Evolutionary conservation across 2,329 filamentous ascomycete species (phyloP).

Genomic region (Hypoxylon sp.): DNA sequence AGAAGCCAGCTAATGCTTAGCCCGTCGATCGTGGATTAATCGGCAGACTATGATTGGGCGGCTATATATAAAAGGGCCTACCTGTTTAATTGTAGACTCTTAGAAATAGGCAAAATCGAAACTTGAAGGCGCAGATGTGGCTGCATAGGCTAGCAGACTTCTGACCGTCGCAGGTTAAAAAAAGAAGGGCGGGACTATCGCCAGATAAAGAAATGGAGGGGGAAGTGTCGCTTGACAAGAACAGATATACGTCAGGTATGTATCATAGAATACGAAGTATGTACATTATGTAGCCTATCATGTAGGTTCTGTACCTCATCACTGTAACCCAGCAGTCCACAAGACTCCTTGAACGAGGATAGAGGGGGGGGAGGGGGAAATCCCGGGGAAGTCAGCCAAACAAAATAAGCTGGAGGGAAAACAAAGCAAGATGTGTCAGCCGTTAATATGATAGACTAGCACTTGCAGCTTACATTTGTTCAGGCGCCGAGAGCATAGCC

Average conservation of each 20-base stretch:
- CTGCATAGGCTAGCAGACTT: conserved; percentile 12
- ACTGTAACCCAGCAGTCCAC: conserved; percentile 18
- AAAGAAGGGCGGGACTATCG: conserved; percentile 7
- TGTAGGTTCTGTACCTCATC: conserved; percentile 21
- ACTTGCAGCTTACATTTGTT: conserved; percentile 23
- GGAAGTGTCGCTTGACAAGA: conserved; percentile 27
- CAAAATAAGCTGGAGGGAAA: conserved; percentile 31
- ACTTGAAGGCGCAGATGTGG: conserved; percentile 8
- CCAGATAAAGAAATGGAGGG: conserved; percentile 20
- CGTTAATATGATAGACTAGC: conserved; percentile 13
- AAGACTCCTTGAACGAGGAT: conserved; percentile 16
- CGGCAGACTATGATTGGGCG: conserved; percentile 39
- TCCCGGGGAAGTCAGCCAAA: conserved; percentile 6
- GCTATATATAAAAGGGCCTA: conserved; percentile 34
- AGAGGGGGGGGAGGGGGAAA: not conserved
- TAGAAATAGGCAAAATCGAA: conserved; percentile 42
- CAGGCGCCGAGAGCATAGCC: conserved; percentile 38
- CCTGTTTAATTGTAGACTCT: conserved; percentile 25
- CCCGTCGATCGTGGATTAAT: conserved; percentile 37
- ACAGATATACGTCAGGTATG: conserved; percentile 8
- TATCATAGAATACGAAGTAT: conserved; percentile 35
- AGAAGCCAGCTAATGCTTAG: conserved; percentile 36
- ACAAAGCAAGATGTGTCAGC: conserved; percentile 37
- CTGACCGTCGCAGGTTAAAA: conserved; percentile 16
- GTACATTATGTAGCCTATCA: conserved; percentile 15